Conservation (phyloP, 306 rosid species). For the Vigna angularis region DNA sequence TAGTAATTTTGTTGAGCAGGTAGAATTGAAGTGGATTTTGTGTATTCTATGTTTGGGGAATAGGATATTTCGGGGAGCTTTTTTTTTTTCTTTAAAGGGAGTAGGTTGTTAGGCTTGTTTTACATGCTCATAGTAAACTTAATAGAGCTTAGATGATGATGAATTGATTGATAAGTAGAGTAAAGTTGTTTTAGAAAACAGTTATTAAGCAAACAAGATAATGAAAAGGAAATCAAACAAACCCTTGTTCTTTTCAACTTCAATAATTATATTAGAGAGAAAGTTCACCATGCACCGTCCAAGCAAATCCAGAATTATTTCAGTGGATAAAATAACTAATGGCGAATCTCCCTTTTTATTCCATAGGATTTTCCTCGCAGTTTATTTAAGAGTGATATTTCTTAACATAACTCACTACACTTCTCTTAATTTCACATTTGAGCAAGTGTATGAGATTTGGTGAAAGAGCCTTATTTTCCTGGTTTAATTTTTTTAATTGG, state of each 20-base stretch:
- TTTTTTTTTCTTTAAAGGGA: not conserved
- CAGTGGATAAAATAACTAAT: constrained; percentile 9
- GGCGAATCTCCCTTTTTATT: not conserved
- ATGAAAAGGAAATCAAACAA: not conserved
- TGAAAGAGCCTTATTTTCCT: constrained; percentile 9
- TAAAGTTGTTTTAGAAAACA: not conserved
- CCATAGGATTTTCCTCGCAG: not conserved
- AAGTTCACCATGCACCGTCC: constrained; percentile 2
- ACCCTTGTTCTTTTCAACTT: not conserved
- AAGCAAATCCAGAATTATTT: constrained; percentile 1
- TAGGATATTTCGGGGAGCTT: not conserved
- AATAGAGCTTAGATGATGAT: not conserved
- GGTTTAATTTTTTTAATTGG: not conserved
- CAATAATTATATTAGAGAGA: not conserved
- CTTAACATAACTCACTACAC: not conserved
- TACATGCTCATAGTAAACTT: constrained; percentile 4
- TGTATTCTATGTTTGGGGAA: not conserved
- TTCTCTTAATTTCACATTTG: not conserved
- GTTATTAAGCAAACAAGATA: not conserved
- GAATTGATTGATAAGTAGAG: not conserved
- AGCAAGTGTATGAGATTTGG: constrained; percentile 1
- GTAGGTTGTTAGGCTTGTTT: constrained; percentile 1
- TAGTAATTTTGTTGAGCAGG: not conserved
- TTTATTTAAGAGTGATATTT: constrained; percentile 4
- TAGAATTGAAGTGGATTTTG: constrained; percentile 9